These are phyloP conservation scores for Saccharomycopsis selenospora DNA, from an alignment of 805 yeast genomes.

Conservation along the genomic window DNA sequence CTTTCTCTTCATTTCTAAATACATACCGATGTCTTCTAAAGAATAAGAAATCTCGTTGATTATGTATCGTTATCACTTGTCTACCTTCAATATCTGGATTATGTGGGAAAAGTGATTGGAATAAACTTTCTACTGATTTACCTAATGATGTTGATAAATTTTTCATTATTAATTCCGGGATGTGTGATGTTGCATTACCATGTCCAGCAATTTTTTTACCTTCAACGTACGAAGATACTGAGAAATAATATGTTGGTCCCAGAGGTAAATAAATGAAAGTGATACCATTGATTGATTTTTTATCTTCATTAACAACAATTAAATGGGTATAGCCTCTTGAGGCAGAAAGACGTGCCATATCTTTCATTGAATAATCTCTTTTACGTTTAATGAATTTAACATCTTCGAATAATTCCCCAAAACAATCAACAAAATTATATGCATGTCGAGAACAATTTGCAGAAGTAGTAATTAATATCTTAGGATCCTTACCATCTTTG, in stretches of 20 bases:
- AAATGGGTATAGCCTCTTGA: slow-evolving; percentile 84
- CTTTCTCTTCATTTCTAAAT: slow-evolving; percentile 83
- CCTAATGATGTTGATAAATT: slow-evolving; percentile 92
- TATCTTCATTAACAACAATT: slow-evolving; percentile 87
- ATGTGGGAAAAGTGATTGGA: slow-evolving; percentile 88
- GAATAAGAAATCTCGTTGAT: slow-evolving; percentile 91
- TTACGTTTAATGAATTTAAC: slow-evolving; percentile 83
- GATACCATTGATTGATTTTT: slow-evolving; percentile 68
- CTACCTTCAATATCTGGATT: slow-evolving; percentile 92
- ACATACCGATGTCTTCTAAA: slow-evolving; percentile 93
- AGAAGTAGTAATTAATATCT: slow-evolving; percentile 83
- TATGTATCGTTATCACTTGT: slow-evolving; percentile 91
- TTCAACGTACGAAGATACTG: slow-evolving; percentile 68
- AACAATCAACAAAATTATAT: slow-evolving; percentile 80
- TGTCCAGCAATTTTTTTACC: slow-evolving; percentile 77
- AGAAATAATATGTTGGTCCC: slow-evolving; percentile 93
- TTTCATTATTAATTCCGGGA: slow-evolving; percentile 86
- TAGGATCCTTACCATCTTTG: slow-evolving; percentile 55
- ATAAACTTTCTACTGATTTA: slow-evolving; percentile 83
- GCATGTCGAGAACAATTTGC: slow-evolving; percentile 81
- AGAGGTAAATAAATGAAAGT: slow-evolving; percentile 90
- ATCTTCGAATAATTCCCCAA: slow-evolving; percentile 80
- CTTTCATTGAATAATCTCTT: slow-evolving; percentile 74
- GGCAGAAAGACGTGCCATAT: slow-evolving; percentile 75
- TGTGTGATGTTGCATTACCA: slow-evolving; percentile 83